Conservation (phyloP, 2,329 filamentous ascomycete species). For the Colletotrichum sp. region DNA sequence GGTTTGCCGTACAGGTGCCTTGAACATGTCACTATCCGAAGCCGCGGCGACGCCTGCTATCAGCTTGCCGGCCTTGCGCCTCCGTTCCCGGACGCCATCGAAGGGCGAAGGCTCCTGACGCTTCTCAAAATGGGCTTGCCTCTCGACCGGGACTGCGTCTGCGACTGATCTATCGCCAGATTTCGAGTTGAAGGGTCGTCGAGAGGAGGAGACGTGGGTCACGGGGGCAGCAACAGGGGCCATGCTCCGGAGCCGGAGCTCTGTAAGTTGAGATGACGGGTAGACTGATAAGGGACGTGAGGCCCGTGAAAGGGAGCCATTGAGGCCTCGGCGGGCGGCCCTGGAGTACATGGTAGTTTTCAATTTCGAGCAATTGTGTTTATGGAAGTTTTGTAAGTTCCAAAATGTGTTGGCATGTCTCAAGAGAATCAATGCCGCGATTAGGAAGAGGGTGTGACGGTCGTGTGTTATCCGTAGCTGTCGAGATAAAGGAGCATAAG, state of each 20-base stretch:
- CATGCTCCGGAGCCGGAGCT: slow-evolving; percentile 13
- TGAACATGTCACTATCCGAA: slow-evolving; percentile 83
- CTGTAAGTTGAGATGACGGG: slow-evolving; percentile 11
- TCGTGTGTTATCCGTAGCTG: not conserved
- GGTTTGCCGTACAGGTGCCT: slow-evolving; percentile 63
- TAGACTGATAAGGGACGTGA: not conserved
- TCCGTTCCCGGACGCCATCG: slow-evolving; percentile 69
- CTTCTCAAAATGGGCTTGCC: slow-evolving; percentile 20
- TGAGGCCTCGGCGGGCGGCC: slow-evolving; percentile 4
- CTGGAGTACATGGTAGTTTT: not conserved
- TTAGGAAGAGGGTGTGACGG: not conserved
- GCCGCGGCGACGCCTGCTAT: slow-evolving; percentile 78
- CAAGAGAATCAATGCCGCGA: not conserved
- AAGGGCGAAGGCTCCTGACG: slow-evolving; percentile 35
- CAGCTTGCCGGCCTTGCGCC: slow-evolving; percentile 74
- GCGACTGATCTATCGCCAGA: slow-evolving; percentile 15
- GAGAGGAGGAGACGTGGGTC: not conserved
- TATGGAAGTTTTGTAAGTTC: not conserved
- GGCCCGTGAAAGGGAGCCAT: slow-evolving; percentile 1
- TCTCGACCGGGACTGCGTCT: slow-evolving; percentile 19
- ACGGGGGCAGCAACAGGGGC: not conserved
- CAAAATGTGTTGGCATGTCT: not conserved
- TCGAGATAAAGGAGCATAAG: slow-evolving; percentile 20
- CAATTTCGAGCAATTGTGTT: not conserved
- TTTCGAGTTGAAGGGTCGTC: slow-evolving; percentile 13